Conservation (phyloP, 2,329 filamentous ascomycete genomes). For the Colletotrichum sp. region DNA sequence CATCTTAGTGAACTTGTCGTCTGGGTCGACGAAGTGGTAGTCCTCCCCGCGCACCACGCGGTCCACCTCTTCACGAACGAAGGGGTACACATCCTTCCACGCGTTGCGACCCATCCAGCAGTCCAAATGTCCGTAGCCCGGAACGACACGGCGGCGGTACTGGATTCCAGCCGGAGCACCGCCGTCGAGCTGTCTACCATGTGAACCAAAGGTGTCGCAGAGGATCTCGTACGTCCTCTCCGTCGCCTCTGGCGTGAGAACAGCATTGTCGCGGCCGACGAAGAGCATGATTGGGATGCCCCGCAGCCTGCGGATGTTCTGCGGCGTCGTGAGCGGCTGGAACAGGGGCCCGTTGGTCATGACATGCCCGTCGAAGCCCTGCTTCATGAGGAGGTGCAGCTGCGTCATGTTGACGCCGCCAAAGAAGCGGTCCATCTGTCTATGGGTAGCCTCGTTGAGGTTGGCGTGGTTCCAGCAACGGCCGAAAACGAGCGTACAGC, state of each 20-base stretch:
- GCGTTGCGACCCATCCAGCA: slow-evolving; percentile 67
- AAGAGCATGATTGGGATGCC: slow-evolving; percentile 63
- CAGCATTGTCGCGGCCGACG: slow-evolving; percentile 60
- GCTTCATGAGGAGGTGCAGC: slow-evolving; percentile 60
- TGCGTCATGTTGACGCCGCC: slow-evolving; percentile 66
- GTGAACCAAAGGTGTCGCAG: slow-evolving; percentile 53
- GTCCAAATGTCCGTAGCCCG: slow-evolving; percentile 65
- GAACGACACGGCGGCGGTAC: slow-evolving; percentile 58
- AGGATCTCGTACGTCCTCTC: slow-evolving; percentile 58
- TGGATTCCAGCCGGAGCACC: slow-evolving; percentile 35
- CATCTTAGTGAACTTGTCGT: slow-evolving; percentile 47
- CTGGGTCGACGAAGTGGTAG: slow-evolving; percentile 48
- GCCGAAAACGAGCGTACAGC: slow-evolving; percentile 64
- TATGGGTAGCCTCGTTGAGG: slow-evolving; percentile 69
- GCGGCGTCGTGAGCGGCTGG: slow-evolving; percentile 49
- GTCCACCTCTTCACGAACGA: slow-evolving; percentile 59
- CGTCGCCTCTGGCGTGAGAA: slow-evolving; percentile 58
- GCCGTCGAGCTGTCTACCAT: slow-evolving; percentile 21
- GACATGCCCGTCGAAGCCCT: slow-evolving; percentile 56
- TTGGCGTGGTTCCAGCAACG: slow-evolving; percentile 70
- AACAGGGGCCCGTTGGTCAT: slow-evolving; percentile 56
- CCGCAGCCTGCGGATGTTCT: slow-evolving; percentile 55
- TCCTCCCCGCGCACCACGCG: slow-evolving; percentile 48
- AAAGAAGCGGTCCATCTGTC: slow-evolving; percentile 65
- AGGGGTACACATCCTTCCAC: slow-evolving; percentile 64